A percentile compares a stretch with the other conserved stretches of the same genome.
Evolutionary conservation across 1,139 yeast species (phyloP).

Genomic region (Candida sp.): DNA sequence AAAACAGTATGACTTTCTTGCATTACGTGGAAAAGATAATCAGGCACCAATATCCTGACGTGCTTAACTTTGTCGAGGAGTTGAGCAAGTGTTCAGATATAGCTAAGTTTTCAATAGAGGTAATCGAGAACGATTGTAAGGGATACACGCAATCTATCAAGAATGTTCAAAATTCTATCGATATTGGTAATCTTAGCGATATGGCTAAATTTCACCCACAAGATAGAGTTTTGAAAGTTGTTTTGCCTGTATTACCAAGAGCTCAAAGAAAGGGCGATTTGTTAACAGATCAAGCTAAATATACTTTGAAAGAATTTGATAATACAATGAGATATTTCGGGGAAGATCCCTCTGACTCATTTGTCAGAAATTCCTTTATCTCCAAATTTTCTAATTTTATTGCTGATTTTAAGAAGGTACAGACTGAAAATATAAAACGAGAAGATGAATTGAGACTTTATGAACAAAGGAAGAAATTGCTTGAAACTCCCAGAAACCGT

Average conservation of each 20-base stretch:
- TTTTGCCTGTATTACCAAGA: slow-evolving; percentile 61
- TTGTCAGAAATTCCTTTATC: slow-evolving; percentile 68
- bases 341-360: slow-evolving; percentile 68
- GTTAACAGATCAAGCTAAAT: slow-evolving; percentile 57
- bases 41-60: slow-evolving; percentile 65
- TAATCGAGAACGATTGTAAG: slow-evolving; percentile 58
- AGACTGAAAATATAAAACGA: slow-evolving; percentile 67
- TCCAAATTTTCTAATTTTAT: slow-evolving; percentile 71
- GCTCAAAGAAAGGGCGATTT: slow-evolving; percentile 68
- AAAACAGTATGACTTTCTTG: slow-evolving; percentile 73
- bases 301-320: slow-evolving; percentile 67
- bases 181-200: slow-evolving; percentile 74
- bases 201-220: slow-evolving; percentile 71
- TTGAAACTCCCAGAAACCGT: slow-evolving; percentile 42
- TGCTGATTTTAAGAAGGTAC: slow-evolving; percentile 71
- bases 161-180: slow-evolving; percentile 71
- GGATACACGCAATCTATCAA: slow-evolving; percentile 54
- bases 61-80: slow-evolving; percentile 57
- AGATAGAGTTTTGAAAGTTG: slow-evolving; percentile 61
- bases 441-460: slow-evolving; percentile 81
- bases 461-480: slow-evolving; percentile 65
- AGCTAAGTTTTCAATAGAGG: slow-evolving; percentile 66
- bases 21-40: slow-evolving; percentile 77
- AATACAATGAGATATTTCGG: slow-evolving; percentile 72
- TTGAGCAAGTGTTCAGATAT: slow-evolving; percentile 56